Conservation (phyloP, 78 protist genomes). For the Paulinella micropora region DNA sequence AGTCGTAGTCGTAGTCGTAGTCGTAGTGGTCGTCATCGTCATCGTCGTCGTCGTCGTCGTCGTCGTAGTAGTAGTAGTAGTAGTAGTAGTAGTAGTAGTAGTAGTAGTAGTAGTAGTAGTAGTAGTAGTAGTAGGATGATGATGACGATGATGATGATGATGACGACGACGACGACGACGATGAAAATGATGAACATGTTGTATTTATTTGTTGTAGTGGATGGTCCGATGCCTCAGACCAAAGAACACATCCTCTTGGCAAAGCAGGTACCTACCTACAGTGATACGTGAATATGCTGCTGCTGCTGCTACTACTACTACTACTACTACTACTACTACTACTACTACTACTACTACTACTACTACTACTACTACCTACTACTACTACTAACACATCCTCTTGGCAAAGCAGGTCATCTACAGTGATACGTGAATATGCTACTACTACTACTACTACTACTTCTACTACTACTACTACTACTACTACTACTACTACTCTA, state of each 20-base stretch:
- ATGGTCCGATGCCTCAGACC: conserved; percentile 89
- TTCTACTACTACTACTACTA: not conserved
- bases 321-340: not conserved
- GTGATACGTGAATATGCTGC: too few relatives aligned
- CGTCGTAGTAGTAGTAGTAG: not conserved
- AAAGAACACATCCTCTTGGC: conserved; percentile 83
- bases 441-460: not conserved
- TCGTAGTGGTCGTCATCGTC: too few relatives aligned
- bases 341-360: not conserved
- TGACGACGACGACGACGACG: too few relatives aligned
- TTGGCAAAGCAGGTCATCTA: not conserved
- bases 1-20: too few relatives aligned
- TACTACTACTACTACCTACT: not conserved
- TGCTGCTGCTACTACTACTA: not conserved
- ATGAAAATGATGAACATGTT: too few relatives aligned
- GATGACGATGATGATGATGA: too few relatives aligned
- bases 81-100: not conserved
- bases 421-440: not conserved
- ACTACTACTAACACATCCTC: not conserved
- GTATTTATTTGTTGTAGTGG: too few relatives aligned
- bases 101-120: not conserved
- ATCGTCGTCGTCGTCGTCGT: too few relatives aligned
- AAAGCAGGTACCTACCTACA: conserved; percentile 45
- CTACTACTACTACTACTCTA: not conserved
- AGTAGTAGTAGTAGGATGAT: too few relatives aligned